A percentile compares a stretch with the other conserved stretches of the same genome.
These are phyloP conservation scores for Arabidopsis lyrata DNA, from an alignment of 441 rosid species.

Conservation along the genomic window DNA sequence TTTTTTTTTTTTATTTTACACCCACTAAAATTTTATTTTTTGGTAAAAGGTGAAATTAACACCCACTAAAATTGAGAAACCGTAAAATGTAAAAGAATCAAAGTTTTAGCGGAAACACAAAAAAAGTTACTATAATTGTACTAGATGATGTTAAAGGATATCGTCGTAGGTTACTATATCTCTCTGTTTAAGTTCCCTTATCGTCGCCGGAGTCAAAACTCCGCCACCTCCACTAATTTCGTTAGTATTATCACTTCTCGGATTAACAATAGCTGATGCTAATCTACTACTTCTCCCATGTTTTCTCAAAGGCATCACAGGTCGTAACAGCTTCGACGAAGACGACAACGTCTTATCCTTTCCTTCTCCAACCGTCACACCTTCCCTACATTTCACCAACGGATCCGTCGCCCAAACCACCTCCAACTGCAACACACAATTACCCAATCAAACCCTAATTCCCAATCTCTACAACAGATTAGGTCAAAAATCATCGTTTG, in stretches of 20 bases:
- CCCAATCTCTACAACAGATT: background rate
- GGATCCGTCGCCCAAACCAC: constrained; percentile 86
- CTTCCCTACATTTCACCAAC: constrained; percentile 74
- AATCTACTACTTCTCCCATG: constrained; percentile 79
- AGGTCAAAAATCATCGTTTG: background rate
- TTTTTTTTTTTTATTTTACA: too few relatives aligned
- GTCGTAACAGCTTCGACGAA: constrained; percentile 70
- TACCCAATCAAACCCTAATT: constrained; percentile 10
- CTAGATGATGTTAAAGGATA: constrained; percentile 49
- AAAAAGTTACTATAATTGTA: background rate
- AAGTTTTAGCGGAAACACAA: background rate
- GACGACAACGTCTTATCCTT: constrained; percentile 51
- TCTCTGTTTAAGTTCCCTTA: constrained; percentile 60
- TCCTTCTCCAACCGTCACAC: constrained; percentile 52
- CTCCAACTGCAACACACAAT: constrained; percentile 56
- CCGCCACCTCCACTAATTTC: background rate
- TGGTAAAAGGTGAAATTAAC: too few relatives aligned
- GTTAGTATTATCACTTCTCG: constrained; percentile 43
- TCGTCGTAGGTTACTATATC: constrained; percentile 84
- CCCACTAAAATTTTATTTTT: too few relatives aligned
- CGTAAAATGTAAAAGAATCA: background rate
- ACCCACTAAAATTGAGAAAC: too few relatives aligned
- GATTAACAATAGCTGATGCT: constrained; percentile 76
- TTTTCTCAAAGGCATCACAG: constrained; percentile 75
- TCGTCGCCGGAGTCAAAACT: constrained; percentile 42